Percentiles rank a stretch among this genome's conserved stretches.
Evolutionary conservation across 768 basidiomycete genomes (phyloP).

Genomic region (Tulasnella sp.): DNA sequence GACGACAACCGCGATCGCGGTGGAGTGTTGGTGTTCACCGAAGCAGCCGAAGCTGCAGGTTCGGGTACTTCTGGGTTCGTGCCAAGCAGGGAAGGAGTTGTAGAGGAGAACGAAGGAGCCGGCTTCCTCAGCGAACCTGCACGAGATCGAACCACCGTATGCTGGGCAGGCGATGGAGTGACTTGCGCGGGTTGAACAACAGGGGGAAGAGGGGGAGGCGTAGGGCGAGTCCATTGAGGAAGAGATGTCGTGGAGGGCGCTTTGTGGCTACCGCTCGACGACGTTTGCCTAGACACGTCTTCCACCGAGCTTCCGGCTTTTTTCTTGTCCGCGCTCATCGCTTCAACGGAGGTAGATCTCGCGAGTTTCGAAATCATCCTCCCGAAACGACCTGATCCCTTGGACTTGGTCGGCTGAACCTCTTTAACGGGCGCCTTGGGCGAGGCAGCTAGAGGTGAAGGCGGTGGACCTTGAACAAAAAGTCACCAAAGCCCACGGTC

Average conservation of each 20-base stretch:
- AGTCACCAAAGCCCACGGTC: neutral
- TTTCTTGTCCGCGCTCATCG: neutral
- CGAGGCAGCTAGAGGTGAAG: slow-evolving; percentile 15
- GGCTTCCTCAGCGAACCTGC: neutral
- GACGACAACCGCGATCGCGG: neutral
- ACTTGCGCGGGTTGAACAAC: neutral
- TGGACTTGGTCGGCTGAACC: slow-evolving; percentile 32
- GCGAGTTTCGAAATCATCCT: slow-evolving; percentile 5
- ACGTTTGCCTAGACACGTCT: neutral
- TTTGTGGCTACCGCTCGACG: neutral
- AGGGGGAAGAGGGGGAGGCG: slow-evolving; percentile 1
- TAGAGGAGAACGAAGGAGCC: neutral
- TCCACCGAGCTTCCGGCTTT: neutral
- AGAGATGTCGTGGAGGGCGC: neutral
- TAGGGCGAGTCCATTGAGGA: neutral
- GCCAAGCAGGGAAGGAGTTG: neutral
- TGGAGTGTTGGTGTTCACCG: neutral
- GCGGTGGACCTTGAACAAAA: neutral
- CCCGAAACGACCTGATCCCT: slow-evolving; percentile 5
- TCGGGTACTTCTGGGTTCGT: neutral
- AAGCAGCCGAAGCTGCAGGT: neutral
- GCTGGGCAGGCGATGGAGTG: neutral
- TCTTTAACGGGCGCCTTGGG: slow-evolving; percentile 15
- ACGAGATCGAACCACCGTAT: neutral
- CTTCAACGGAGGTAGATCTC: neutral